Evolutionary conservation across 2,329 filamentous ascomycete genomes (phyloP).

Genomic region (Orbilia quercus): DNA sequence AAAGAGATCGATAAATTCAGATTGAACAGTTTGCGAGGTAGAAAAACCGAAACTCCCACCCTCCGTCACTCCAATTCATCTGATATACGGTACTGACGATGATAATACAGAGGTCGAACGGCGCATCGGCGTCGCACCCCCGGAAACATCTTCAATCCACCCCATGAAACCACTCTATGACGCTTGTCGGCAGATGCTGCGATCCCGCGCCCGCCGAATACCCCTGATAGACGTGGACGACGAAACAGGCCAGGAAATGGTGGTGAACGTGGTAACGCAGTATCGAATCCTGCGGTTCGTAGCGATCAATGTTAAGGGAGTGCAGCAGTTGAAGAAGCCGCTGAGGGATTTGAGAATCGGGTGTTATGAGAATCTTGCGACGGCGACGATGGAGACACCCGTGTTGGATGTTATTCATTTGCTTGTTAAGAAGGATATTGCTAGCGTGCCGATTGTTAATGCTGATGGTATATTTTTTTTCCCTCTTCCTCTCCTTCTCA

Average conservation of each 20-base stretch:
- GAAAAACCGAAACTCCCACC: constrained; percentile 26
- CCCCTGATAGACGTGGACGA: constrained; percentile 93
- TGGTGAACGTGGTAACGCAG: constrained; percentile 96
- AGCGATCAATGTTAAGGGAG: constrained; percentile 91
- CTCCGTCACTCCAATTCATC: too few relatives aligned
- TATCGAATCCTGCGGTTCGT: constrained; percentile 99
- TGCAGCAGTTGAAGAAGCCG: constrained; percentile 86
- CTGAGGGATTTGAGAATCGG: constrained; percentile 85
- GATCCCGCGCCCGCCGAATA: constrained; percentile 90
- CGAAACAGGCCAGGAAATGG: constrained; percentile 89
- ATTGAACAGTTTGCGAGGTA: constrained; percentile 89
- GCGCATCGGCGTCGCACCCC: constrained; percentile 86
- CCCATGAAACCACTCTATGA: constrained; percentile 92
- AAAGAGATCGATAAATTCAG: constrained; percentile 93
- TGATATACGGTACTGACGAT: background rate
- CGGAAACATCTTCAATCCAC: constrained; percentile 96
- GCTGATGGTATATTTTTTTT: constrained; percentile 70
- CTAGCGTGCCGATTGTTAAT: constrained; percentile 92
- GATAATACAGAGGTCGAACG: constrained; percentile 82
- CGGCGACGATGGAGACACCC: constrained; percentile 85
- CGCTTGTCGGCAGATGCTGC: constrained; percentile 92
- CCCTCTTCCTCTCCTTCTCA: too few relatives aligned
- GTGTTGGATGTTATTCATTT: constrained; percentile 95
- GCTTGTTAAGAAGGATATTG: constrained; percentile 93
- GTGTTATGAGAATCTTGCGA: constrained; percentile 82